Percentiles rank a stretch among this genome's conserved stretches.
phyloP scores from a whole-genome alignment of 108 stramenopile species.

The Nitzschia sp. region DNA sequence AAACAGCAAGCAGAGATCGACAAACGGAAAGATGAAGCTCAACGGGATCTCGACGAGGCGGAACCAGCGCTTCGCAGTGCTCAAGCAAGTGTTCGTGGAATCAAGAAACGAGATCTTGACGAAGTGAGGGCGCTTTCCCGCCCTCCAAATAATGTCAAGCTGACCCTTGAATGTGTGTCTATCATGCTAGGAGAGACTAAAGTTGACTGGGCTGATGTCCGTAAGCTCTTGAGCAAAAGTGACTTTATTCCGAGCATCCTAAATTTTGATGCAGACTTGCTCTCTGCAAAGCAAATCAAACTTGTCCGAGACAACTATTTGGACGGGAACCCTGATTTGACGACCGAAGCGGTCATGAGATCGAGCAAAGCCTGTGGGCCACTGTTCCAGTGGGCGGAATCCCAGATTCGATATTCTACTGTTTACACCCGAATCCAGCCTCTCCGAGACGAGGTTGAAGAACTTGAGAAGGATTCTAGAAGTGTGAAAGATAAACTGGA shows the following conservation, averaged over 20 bases:
- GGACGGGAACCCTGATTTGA: slow-evolving; percentile 73
- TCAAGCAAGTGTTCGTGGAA: slow-evolving; percentile 87
- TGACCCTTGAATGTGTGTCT: slow-evolving; percentile 94
- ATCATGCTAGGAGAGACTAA: slow-evolving; percentile 93
- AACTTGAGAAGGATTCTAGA: slow-evolving; percentile 75
- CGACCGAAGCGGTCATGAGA: slow-evolving; percentile 60
- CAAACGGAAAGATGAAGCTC: slow-evolving; percentile 88
- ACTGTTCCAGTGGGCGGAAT: slow-evolving; percentile 94
- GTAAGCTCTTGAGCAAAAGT: slow-evolving; percentile 84
- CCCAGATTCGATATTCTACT: slow-evolving; percentile 91
- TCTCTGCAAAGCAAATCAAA: slow-evolving; percentile 80
- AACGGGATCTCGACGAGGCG: slow-evolving; percentile 92
- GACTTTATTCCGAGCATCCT: slow-evolving; percentile 97
- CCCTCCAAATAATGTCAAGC: slow-evolving; percentile 92
- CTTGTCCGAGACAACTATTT: slow-evolving; percentile 84
- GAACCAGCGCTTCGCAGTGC: slow-evolving; percentile 94
- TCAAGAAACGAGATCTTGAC: slow-evolving; percentile 96
- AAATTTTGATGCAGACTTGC: slow-evolving; percentile 91
- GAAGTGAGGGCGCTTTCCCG: slow-evolving; percentile 91
- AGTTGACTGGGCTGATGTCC: slow-evolving; percentile 93
- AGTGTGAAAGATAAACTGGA: slow-evolving; percentile 76
- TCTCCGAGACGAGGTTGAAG: slow-evolving; percentile 93
- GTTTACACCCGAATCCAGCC: slow-evolving; percentile 96
- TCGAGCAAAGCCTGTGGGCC: slow-evolving; percentile 96
- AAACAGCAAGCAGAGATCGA: slow-evolving; percentile 79